Evolutionary conservation across 306 rosid species (phyloP).

Genomic region (Lathyrus aphaca): DNA sequence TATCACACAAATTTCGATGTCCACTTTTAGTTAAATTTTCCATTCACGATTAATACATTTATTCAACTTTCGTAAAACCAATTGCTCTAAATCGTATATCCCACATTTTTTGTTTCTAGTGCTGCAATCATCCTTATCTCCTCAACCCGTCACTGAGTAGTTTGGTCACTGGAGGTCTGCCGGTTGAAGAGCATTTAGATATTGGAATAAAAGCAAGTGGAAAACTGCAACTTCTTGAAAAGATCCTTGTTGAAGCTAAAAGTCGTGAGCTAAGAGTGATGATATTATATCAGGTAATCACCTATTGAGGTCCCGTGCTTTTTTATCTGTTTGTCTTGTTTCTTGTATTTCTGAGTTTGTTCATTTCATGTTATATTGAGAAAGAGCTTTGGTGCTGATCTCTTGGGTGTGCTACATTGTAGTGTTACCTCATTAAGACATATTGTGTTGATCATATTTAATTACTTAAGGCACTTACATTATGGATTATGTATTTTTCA

Average conservation of each 20-base stretch:
- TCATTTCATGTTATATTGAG: conserved; percentile 28
- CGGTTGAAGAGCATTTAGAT: conserved; percentile 43
- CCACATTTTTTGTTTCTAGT: conserved; percentile 40
- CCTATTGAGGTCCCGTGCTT: not conserved
- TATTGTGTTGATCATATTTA: not conserved
- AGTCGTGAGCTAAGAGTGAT: conserved; percentile 43
- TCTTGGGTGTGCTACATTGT: conserved; percentile 9
- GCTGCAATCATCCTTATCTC: conserved; percentile 52
- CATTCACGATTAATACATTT: conserved; percentile 14
- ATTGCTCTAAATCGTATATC: conserved; percentile 15
- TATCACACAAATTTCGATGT: conserved; percentile 7
- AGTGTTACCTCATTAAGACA: conserved; percentile 18
- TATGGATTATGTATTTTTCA: not conserved
- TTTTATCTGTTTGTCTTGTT: not conserved
- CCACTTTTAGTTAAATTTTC: conserved; percentile 14
- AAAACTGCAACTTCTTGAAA: conserved; percentile 50
- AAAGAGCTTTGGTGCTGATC: conserved; percentile 30
- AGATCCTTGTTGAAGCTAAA: conserved; percentile 47
- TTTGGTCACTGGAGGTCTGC: conserved; percentile 37
- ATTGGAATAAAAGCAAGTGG: conserved; percentile 51
- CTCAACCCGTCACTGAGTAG: conserved; percentile 39
- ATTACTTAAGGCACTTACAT: not conserved
- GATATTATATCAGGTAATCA: conserved; percentile 49
- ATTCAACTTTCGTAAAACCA: conserved; percentile 15
- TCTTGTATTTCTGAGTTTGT: conserved; percentile 21